phyloP scores from a whole-genome alignment of 805 yeast species.

The Candida nemodendra region DNA sequence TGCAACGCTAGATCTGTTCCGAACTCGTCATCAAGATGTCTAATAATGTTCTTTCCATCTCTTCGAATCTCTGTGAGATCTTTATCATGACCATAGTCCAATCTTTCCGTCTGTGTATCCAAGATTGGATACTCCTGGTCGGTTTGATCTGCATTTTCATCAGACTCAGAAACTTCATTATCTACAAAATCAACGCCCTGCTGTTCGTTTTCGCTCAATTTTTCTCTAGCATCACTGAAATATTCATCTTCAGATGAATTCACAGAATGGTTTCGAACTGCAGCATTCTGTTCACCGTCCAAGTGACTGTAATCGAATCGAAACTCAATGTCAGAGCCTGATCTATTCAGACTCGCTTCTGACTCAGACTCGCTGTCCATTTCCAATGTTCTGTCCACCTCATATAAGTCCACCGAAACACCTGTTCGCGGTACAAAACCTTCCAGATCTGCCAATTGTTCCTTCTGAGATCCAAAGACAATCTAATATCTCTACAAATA shows the following conservation, averaged over 20 bases:
- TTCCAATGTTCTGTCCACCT: background rate
- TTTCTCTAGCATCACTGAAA: conserved; percentile 13
- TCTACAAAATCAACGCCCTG: no score
- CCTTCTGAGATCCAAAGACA: no score
- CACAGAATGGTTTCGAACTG: background rate
- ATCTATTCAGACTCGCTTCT: background rate
- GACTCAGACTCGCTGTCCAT: background rate
- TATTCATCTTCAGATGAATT: conserved; percentile 10
- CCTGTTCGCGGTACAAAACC: no score
- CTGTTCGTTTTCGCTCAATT: conserved; percentile 4
- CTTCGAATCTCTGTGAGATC: conserved; percentile 10
- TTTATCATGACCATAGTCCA: conserved; percentile 2
- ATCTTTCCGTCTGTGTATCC: background rate
- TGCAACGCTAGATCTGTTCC: conserved; percentile 61
- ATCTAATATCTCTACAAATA: no score
- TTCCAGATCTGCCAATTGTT: no score
- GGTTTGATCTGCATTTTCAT: no score
- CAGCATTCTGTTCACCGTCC: no score
- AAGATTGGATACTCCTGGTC: no score
- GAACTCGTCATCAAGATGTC: conserved; percentile 47
- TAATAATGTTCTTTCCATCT: conserved; percentile 25
- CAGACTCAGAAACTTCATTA: no score
- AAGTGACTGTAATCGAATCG: no score
- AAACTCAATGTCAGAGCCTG: background rate
- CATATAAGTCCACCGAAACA: no score